Evolutionary conservation across 2,329 filamentous ascomycete species (phyloP).

Genomic region (Grosmannia penicillata): DNA sequence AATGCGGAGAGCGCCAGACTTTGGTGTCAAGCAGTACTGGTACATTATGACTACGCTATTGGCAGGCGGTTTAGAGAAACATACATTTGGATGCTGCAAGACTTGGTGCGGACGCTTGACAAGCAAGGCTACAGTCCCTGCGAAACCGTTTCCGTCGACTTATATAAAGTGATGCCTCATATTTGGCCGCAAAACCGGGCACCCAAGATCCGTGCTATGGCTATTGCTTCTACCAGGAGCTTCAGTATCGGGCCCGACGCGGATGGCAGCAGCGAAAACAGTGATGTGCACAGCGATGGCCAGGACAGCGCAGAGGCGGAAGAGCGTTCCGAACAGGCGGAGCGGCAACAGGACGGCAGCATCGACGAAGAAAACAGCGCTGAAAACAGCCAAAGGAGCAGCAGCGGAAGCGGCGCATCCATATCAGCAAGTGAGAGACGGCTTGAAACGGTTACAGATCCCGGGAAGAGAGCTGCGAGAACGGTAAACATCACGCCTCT

Average conservation of each 20-base stretch:
- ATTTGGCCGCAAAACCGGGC: neutral
- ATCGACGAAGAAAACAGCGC: neutral
- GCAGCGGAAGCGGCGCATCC: neutral
- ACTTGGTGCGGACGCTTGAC: neutral
- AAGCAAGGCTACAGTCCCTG: neutral
- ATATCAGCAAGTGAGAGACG: neutral
- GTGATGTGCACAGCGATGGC: neutral
- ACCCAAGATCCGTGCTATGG: too few relatives aligned
- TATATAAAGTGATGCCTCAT: neutral
- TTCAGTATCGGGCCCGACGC: neutral
- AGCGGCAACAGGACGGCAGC: neutral
- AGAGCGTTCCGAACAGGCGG: neutral
- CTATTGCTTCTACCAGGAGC: too few relatives aligned
- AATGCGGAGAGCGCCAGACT: neutral
- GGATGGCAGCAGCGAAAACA: neutral
- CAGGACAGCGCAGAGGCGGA: neutral
- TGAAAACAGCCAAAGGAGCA: neutral
- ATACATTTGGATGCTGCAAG: neutral
- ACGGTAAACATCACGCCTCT: neutral
- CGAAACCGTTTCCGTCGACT: neutral
- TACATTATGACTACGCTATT: too few relatives aligned
- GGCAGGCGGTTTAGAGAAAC: too few relatives aligned
- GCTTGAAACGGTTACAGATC: neutral
- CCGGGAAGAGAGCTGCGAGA: neutral
- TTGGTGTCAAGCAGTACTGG: neutral